Conservation (phyloP, 441 rosid species). For the Gossypium gossypioides region DNA sequence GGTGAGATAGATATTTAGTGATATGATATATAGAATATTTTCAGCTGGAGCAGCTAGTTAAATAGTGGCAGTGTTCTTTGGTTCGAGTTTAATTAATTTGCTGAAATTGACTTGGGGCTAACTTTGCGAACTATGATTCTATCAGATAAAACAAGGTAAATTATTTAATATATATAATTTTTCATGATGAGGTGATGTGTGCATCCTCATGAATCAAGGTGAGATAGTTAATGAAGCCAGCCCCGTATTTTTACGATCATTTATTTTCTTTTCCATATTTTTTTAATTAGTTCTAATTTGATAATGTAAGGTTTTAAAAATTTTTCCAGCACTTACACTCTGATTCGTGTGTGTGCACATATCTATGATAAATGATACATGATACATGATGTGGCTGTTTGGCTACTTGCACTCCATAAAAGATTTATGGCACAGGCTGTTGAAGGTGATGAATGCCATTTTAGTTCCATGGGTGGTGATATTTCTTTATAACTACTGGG, state of each 20-base stretch:
- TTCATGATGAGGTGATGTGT: neutral
- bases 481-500: neutral
- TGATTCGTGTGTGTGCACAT: neutral
- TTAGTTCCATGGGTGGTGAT: neutral
- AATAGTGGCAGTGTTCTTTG: neutral
- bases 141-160: neutral
- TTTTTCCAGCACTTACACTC: neutral
- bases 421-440: neutral
- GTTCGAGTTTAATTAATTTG: neutral
- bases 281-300: neutral
- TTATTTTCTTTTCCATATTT: neutral
- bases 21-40: neutral
- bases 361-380: neutral
- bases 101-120: neutral
- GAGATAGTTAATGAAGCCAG: neutral
- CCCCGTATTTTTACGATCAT: neutral
- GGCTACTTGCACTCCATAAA: neutral
- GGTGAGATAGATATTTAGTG: neutral
- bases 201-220: neutral
- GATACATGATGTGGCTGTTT: neutral
- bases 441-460: neutral
- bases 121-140: neutral
- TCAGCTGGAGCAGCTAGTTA: neutral
- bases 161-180: neutral
- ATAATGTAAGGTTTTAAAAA: neutral